Evolutionary conservation across 164 flowering plant genomes (phyloP).

Genomic region (Saururus chinensis): DNA sequence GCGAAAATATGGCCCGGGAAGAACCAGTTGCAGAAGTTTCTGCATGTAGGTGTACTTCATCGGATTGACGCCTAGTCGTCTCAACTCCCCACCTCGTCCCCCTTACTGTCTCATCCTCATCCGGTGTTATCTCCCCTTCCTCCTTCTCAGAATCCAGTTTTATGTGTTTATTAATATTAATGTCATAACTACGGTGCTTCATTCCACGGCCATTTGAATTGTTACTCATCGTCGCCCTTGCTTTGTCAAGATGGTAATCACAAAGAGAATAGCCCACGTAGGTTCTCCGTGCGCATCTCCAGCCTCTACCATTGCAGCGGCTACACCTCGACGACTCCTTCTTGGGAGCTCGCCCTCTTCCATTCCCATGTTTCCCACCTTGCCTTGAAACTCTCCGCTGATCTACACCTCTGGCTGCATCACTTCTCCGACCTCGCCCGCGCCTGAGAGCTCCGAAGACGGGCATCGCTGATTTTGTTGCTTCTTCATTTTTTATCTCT

Average conservation of each 20-base stretch:
- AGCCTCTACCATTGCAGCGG: slow-evolving; percentile 75
- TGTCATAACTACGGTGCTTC: no score
- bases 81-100: no score
- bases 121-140: no score
- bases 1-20: no score
- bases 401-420: slow-evolving; percentile 7
- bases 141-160: no score
- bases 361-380: slow-evolving; percentile 16
- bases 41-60: no score
- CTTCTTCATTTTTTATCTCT: not conserved
- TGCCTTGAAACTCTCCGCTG: slow-evolving; percentile 23
- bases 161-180: no score
- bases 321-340: slow-evolving; percentile 52
- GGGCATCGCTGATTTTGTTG: not conserved
- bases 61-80: no score
- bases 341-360: slow-evolving; percentile 36
- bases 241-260: slow-evolving; percentile 81
- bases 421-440: not conserved
- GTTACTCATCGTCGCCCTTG: slow-evolving; percentile 50
- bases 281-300: slow-evolving; percentile 81
- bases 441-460: not conserved
- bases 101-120: no score
- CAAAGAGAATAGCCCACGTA: slow-evolving; percentile 79
- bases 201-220: slow-evolving; percentile 19
- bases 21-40: no score